Evolutionary conservation across 768 basidiomycete species (phyloP).

Genomic region (Tricholoma saponaceum): DNA sequence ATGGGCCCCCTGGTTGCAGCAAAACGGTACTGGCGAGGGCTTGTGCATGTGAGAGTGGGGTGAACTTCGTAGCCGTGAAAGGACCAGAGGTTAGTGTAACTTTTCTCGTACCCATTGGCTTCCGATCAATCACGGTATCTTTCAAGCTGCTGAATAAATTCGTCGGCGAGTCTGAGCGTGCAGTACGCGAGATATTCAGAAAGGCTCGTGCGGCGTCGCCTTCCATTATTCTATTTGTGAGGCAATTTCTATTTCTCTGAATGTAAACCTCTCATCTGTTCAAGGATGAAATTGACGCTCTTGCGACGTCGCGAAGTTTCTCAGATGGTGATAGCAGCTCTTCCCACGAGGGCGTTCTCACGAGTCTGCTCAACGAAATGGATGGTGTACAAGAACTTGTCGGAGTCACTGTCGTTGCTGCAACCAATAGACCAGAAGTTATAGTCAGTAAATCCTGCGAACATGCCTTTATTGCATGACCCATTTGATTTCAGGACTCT

Average conservation of each 20-base stretch:
- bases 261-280: slow-evolving; percentile 2
- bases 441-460: slow-evolving; percentile 49
- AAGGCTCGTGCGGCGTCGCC: slow-evolving; percentile 94
- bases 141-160: slow-evolving; percentile 91
- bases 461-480: neutral
- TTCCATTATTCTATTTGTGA: slow-evolving; percentile 93
- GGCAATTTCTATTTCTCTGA: slow-evolving; percentile 19
- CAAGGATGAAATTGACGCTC: slow-evolving; percentile 96
- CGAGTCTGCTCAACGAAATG: slow-evolving; percentile 95
- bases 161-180: slow-evolving; percentile 95
- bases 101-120: slow-evolving; percentile 2
- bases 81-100: slow-evolving; percentile 78
- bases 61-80: slow-evolving; percentile 96
- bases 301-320: slow-evolving; percentile 73
- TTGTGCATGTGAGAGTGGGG: slow-evolving; percentile 87
- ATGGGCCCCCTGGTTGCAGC: slow-evolving; percentile 96
- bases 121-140: slow-evolving; percentile 2
- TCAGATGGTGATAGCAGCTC: slow-evolving; percentile 51
- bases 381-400: slow-evolving; percentile 94
- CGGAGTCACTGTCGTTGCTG: slow-evolving; percentile 94
- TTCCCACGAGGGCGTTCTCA: slow-evolving; percentile 85
- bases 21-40: slow-evolving; percentile 93
- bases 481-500: slow-evolving; percentile 61
- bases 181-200: slow-evolving; percentile 91
- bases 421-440: slow-evolving; percentile 94